These are phyloP conservation scores for Berkeleyomyces basicola DNA, from an alignment of 2,329 filamentous ascomycete genomes.

Conservation along the genomic window DNA sequence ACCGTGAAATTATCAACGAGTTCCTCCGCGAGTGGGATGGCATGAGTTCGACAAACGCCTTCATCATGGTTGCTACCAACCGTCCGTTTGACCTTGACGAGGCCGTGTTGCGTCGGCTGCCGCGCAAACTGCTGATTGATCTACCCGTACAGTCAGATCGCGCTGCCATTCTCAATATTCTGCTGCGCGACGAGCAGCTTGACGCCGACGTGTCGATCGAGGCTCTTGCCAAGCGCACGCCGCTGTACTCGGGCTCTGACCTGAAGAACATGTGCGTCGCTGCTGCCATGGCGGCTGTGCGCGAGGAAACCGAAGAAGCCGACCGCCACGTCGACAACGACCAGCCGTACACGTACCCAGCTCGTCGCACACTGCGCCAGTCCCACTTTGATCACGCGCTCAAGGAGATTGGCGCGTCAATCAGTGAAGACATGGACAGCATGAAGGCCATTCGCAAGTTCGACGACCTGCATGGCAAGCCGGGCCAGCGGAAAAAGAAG, in stretches of 20 bases:
- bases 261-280: constrained; percentile 71
- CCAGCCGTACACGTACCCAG: constrained; percentile 4
- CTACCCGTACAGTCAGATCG: constrained; percentile 51
- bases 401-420: constrained; percentile 77
- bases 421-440: constrained; percentile 83
- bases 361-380: constrained; percentile 31
- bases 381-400: constrained; percentile 75
- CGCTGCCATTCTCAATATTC: constrained; percentile 51
- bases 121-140: constrained; percentile 56
- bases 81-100: constrained; percentile 89
- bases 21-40: constrained; percentile 96
- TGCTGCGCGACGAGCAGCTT: constrained; percentile 51
- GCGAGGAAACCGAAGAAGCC: constrained; percentile 46
- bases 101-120: constrained; percentile 61
- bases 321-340: constrained; percentile 21
- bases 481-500: constrained; percentile 47
- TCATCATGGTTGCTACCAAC: constrained; percentile 97
- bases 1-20: constrained; percentile 88
- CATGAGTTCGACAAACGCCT: constrained; percentile 63
- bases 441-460: constrained; percentile 82
- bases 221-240: constrained; percentile 47
- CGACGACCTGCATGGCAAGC: constrained; percentile 59
- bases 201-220: constrained; percentile 44
- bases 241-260: constrained; percentile 68
- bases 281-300: constrained; percentile 61